Conservation (phyloP, 106 monocot species). For the Iris macrosiphon region DNA sequence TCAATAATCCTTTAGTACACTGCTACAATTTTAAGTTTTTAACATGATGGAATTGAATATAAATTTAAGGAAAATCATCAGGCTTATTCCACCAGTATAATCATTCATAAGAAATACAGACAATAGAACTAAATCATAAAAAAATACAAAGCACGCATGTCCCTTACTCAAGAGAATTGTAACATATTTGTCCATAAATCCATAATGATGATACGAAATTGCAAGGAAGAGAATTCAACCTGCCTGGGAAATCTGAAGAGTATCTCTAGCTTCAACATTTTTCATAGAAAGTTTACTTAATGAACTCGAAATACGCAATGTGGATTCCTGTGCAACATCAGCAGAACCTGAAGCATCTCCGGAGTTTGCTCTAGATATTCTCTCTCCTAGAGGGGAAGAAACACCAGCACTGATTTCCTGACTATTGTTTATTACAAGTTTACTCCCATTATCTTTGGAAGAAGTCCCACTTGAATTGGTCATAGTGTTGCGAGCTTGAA, state of each 20-base stretch:
- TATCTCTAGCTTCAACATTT: constrained; percentile 14
- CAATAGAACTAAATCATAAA: not conserved
- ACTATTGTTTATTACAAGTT: constrained; percentile 7
- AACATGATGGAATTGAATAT: no score
- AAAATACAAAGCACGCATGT: not conserved
- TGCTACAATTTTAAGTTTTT: no score
- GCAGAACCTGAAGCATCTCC: constrained; percentile 19
- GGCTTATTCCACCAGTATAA: no score
- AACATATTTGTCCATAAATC: not conserved
- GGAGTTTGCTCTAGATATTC: constrained; percentile 1
- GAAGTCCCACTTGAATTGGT: constrained; percentile 17
- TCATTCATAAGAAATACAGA: no score
- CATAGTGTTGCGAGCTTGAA: constrained; percentile 12
- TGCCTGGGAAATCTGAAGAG: constrained; percentile 16
- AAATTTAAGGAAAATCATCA: no score
- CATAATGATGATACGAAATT: not conserved
- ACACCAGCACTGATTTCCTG: not conserved
- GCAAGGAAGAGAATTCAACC: constrained; percentile 22
- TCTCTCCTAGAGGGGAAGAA: constrained; percentile 6
- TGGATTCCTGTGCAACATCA: constrained; percentile 13
- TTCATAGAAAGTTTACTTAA: constrained; percentile 9
- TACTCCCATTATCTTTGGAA: constrained; percentile 14
- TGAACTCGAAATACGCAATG: constrained; percentile 15
- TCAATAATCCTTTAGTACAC: no score
- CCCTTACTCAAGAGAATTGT: not conserved